Base-by-base conservation (phyloP, 257 asterid species). In the Cinchona pubescens region DNA sequence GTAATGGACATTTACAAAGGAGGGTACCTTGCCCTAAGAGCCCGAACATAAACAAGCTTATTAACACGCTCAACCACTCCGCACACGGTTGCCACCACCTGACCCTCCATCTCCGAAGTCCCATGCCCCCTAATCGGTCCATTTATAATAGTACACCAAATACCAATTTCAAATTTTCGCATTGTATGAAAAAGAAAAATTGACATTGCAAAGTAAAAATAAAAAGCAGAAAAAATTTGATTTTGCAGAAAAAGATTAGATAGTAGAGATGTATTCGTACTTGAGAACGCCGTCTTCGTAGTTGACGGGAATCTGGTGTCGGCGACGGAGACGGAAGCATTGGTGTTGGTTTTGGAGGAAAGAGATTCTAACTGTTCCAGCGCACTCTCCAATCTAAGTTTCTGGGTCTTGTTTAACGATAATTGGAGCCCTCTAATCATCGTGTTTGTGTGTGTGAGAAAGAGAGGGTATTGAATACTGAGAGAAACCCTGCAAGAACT, bases 61-160 rank as follows among this genome's bases (percentile, higher is more conserved):
- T 92, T 92, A 43, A 94, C 94, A 9, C 98, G 97, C 86, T 94
- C 98, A 76, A 94, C 96, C 67, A 94, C 97, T 63, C 98, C 98
- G 70, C 97, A 94, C 0, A 89, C 79, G 30, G 96, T 89, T 43
- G 97, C 97, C 76, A 87, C 89, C 75, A 94, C 79, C 46, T 83
- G 87, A 7, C 91, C 96, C 25, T 86, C 88, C 83, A 88, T 75
- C 81, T 94, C 97, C 80, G 85, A 77, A 40, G 97, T 94, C 67
- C 98, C 98, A 51, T 94, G 98, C 64, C 98, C 98, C 92, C 98
- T 94, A 48, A 13, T 25, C 74, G 80, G 71, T 25, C 73, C 75
- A 81, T 56, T 61, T 75, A 85, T 29, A 23, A 46, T 62, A 69
- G 23, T 38, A n/a, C 58, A 72, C 68, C 68, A 43, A 11, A 30